Percentiles rank a stretch among this genome's conserved stretches.
These are phyloP conservation scores for Apophysomyces variabilis DNA, from an alignment of 371 early-diverging fungal genomes.

Conservation along the genomic window DNA sequence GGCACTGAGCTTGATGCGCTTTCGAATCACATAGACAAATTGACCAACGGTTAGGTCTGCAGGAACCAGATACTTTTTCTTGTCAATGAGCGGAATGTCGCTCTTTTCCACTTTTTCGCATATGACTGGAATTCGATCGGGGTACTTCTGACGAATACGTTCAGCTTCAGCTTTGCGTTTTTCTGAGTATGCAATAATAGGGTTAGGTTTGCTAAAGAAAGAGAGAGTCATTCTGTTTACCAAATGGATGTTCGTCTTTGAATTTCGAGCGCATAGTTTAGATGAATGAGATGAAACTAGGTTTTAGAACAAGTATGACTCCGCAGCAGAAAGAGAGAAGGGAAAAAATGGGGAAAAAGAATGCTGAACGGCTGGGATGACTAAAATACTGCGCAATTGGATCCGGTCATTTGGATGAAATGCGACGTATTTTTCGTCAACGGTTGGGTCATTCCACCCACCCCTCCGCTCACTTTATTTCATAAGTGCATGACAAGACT, in stretches of 20 bases:
- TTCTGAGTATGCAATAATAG: slow-evolving; percentile 58
- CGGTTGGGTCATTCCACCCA: no score
- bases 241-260: slow-evolving; percentile 96
- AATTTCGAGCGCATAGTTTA: slow-evolving; percentile 86
- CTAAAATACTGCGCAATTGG: no score
- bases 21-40: slow-evolving; percentile 96
- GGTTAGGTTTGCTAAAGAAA: neutral
- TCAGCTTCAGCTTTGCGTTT: slow-evolving; percentile 97
- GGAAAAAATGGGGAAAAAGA: no score
- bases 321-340: no score
- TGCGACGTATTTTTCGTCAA: no score
- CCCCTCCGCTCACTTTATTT: no score
- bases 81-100: slow-evolving; percentile 95
- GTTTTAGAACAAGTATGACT: no score
- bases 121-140: slow-evolving; percentile 95
- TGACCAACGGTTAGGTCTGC: slow-evolving; percentile 97
- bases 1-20: slow-evolving; percentile 90
- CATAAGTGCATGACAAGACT: no score
- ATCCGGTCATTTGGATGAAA: no score
- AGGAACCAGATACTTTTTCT: slow-evolving; percentile 98
- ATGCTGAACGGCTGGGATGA: no score
- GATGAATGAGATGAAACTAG: no score
- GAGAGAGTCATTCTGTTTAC: slow-evolving; percentile 45
- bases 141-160: slow-evolving; percentile 95
- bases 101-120: slow-evolving; percentile 97